phyloP scores from a whole-genome alignment of 495 filamentous ascomycete species.

The Letharia lupina region DNA sequence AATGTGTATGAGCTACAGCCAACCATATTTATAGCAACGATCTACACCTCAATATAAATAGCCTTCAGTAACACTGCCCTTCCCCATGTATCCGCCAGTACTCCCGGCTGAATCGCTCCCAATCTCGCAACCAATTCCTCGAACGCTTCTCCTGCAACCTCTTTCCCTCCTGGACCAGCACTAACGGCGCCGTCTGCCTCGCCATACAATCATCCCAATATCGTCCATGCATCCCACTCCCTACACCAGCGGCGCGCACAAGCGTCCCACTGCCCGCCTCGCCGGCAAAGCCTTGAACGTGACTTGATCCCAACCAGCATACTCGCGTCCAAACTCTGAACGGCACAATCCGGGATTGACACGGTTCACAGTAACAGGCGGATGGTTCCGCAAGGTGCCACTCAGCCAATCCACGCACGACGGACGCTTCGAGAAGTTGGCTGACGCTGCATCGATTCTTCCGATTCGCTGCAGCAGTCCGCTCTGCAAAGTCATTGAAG shows the following conservation, averaged over 20 bases:
- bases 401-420: background rate
- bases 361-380: background rate
- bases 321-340: background rate
- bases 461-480: background rate
- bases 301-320: background rate
- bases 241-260: too few relatives aligned
- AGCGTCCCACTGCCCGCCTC: background rate
- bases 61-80: too few relatives aligned
- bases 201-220: background rate
- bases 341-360: background rate
- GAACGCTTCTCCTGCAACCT: too few relatives aligned
- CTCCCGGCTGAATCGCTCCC: too few relatives aligned
- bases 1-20: too few relatives aligned
- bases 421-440: background rate
- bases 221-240: too few relatives aligned
- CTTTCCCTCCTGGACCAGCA: too few relatives aligned
- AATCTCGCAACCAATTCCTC: too few relatives aligned
- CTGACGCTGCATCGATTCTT: background rate
- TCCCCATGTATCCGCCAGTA: too few relatives aligned
- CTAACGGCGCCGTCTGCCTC: too few relatives aligned
- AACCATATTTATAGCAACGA: too few relatives aligned
- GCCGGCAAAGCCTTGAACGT: background rate
- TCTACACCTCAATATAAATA: too few relatives aligned
- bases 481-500: background rate
- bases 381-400: background rate